Evolutionary conservation across 768 basidiomycete genomes (phyloP).

Genomic region (Rhodocollybia butyracea): DNA sequence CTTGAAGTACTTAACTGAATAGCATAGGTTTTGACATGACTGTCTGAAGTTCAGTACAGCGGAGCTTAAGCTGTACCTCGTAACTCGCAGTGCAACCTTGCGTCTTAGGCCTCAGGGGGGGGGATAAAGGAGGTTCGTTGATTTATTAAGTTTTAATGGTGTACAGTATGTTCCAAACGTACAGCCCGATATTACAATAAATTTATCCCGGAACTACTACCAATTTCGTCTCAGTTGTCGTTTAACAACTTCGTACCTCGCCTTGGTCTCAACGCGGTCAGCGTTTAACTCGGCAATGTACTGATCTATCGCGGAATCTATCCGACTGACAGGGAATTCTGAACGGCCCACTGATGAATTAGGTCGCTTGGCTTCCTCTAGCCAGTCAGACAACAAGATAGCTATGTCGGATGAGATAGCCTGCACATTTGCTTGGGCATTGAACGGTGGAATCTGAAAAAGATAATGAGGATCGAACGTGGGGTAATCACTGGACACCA

Average conservation of each 20-base stretch:
- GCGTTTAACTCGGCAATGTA: constrained; percentile 71
- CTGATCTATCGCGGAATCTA: constrained; percentile 70
- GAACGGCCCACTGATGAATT: constrained; percentile 58
- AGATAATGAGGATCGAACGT: constrained; percentile 1
- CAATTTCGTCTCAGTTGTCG: constrained; percentile 70
- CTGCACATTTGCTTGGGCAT: constrained; percentile 75
- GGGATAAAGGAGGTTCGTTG: no score
- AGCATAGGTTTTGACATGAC: no score
- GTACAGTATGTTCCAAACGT: background rate
- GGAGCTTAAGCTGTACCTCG: no score
- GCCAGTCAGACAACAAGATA: constrained; percentile 75
- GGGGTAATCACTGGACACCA: constrained; percentile 9
- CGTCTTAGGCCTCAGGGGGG: no score
- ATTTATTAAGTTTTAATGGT: no score
- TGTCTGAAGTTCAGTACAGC: no score
- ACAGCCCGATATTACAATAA: background rate
- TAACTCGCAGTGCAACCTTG: no score
- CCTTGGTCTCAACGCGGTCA: constrained; percentile 57
- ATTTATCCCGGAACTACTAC: constrained; percentile 30
- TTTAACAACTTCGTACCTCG: constrained; percentile 66
- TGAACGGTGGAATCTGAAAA: constrained; percentile 75
- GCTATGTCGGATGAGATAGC: constrained; percentile 81
- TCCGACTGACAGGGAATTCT: constrained; percentile 75
- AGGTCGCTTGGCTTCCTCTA: constrained; percentile 71
- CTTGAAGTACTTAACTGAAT: no score